Conservation (phyloP, 2,329 filamentous ascomycete genomes). For the Fusarium goolgardi region DNA sequence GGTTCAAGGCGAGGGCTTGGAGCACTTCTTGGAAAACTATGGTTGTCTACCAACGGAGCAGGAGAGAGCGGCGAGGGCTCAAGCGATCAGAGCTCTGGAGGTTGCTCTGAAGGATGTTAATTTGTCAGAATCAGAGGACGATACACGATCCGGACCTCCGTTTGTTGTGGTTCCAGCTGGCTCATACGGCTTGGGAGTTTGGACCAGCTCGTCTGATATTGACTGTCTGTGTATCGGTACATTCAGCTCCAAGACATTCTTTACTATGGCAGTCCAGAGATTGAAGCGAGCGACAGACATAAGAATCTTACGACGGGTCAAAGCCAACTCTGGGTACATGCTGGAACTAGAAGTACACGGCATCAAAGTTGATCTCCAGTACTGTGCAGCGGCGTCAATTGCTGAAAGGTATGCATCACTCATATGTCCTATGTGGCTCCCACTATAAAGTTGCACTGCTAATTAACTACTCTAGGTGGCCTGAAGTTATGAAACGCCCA, state of each 20-base stretch:
- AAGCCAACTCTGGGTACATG: slow-evolving; percentile 70
- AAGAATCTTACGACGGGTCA: slow-evolving; percentile 66
- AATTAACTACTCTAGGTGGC: slow-evolving; percentile 53
- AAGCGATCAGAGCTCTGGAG: slow-evolving; percentile 61
- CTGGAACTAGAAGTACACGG: slow-evolving; percentile 69
- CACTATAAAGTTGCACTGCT: background rate
- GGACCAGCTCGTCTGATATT: slow-evolving; percentile 70
- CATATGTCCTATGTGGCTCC: background rate
- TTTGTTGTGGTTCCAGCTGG: slow-evolving; percentile 71
- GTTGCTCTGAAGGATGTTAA: slow-evolving; percentile 54
- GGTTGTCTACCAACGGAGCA: slow-evolving; percentile 60
- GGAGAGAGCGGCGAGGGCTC: slow-evolving; percentile 56
- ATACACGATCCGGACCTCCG: slow-evolving; percentile 41
- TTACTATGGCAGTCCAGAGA: slow-evolving; percentile 66
- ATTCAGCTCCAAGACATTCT: slow-evolving; percentile 71
- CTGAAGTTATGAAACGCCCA: slow-evolving; percentile 59
- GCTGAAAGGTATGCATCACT: slow-evolving; percentile 57
- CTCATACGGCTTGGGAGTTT: slow-evolving; percentile 72
- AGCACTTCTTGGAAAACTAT: slow-evolving; percentile 52
- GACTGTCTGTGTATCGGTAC: slow-evolving; percentile 74
- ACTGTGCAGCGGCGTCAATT: slow-evolving; percentile 69
- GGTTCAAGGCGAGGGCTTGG: slow-evolving; percentile 51
- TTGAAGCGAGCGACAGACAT: slow-evolving; percentile 63
- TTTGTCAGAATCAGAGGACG: slow-evolving; percentile 7
- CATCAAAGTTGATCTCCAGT: slow-evolving; percentile 73